Evolutionary conservation across 1,139 yeast species (phyloP), one percentile per base, ranked within the genome.

Genomic region (Petasospora fabianii): DNA sequence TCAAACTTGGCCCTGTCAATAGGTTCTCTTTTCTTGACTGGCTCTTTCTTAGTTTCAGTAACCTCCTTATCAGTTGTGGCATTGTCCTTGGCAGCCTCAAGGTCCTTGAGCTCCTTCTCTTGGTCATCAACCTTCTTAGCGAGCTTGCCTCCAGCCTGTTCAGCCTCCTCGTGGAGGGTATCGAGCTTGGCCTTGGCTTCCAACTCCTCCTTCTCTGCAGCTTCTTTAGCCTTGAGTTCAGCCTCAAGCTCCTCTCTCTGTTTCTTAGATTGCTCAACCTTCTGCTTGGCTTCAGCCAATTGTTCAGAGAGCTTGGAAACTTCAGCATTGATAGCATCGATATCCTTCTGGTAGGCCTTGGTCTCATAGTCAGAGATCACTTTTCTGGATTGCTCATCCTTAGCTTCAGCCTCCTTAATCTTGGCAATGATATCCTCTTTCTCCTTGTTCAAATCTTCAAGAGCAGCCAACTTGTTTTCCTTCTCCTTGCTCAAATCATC

Each of bases 371-470:
- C 47, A 16, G 37, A 13, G 27, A 47, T 40, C 12, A 41, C 33
- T 35, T 49, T 32, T 27, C 41, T 38, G 17, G 53, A 39, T 24
- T 43, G 27, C 11, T 32, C 29, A 12, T 32, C 32, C 30, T 38
- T 41, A 11, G 14, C 28, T 9, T 40, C 39, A 18, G 50, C 46
- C n/a, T 46, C 50, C 28, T 39, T 39, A 13, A 50, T 38, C 38
- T 44, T 35, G 3, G 14, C 27, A 17, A 45, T 19, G 7, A 48
- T 18, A 3, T 39, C 42, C 20, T 47, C 51, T 36, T 44, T 53
- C 27, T 48, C 51, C 17, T 41, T 32, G 11, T 41, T 42, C 37
- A 53, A 39, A 3, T 46, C 44, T 11, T 38, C 47, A 35, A 54
- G 38, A 26, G 44, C 47, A 3, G 31, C 29, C 7, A 41, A 16